Conservation (phyloP, 805 yeast genomes). For the Ogataea wickerhamii region DNA sequence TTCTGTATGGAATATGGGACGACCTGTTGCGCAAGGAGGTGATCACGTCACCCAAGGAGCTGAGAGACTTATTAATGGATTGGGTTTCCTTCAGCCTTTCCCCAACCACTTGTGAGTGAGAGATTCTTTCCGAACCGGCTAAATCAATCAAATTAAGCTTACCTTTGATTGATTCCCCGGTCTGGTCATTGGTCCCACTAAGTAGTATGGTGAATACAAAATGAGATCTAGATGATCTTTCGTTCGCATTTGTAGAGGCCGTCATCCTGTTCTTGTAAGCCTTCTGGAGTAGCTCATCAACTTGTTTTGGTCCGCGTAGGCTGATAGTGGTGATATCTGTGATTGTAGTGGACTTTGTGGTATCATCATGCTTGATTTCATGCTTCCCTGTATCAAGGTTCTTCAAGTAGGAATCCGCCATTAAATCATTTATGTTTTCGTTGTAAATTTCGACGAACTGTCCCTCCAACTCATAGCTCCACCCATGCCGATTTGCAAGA, state of each 20-base stretch:
- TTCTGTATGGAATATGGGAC: conserved; percentile 61
- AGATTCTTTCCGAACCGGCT: conserved; percentile 90
- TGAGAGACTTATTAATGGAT: conserved; percentile 81
- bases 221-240: conserved; percentile 88
- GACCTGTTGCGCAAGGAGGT: conserved; percentile 29
- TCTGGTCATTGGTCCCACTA: conserved; percentile 47
- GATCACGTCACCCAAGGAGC: conserved; percentile 88
- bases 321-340: conserved; percentile 53
- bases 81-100: conserved; percentile 82
- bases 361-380: conserved; percentile 71
- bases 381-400: conserved; percentile 36
- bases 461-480: conserved; percentile 62
- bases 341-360: conserved; percentile 50
- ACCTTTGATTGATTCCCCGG: conserved; percentile 52
- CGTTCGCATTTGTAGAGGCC: conserved; percentile 78
- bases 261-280: conserved; percentile 68
- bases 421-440: conserved; percentile 70
- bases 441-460: conserved; percentile 89
- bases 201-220: conserved; percentile 68
- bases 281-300: conserved; percentile 43
- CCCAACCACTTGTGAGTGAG: conserved; percentile 73
- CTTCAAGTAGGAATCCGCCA: conserved; percentile 31
- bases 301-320: conserved; percentile 43
- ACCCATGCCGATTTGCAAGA: conserved; percentile 48
- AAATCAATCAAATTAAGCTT: conserved; percentile 78